A percentile compares a stretch with the other conserved stretches of the same genome.
These are phyloP conservation scores for Coffea eugenioides DNA, from an alignment of 257 asterid genomes.

Conservation along the genomic window DNA sequence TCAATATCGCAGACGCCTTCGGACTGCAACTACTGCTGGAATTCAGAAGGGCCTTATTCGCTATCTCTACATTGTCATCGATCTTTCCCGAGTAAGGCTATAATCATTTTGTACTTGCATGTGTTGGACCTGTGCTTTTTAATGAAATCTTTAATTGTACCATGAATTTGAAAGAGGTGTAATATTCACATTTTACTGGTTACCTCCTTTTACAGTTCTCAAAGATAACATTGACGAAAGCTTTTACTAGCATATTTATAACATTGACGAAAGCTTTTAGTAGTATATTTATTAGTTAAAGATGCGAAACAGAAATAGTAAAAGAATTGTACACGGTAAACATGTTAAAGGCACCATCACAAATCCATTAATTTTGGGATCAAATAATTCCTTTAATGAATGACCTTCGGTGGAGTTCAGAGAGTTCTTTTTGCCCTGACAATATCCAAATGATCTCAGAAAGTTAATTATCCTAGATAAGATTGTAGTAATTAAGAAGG, in stretches of 20 bases:
- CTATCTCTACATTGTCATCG: constrained; percentile 72
- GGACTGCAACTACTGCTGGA: constrained; percentile 58
- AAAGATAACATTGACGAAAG: not conserved
- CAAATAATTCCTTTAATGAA: not conserved
- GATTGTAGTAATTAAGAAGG: not conserved
- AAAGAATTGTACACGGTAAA: not conserved
- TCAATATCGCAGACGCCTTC: constrained; percentile 82
- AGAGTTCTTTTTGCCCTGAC: not conserved
- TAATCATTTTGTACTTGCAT: not conserved
- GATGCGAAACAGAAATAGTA: not conserved
- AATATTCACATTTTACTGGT: not conserved
- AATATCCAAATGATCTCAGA: not conserved
- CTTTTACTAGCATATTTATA: not conserved
- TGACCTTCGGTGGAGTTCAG: not conserved
- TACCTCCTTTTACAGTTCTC: not conserved
- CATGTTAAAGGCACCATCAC: not conserved
- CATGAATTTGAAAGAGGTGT: not conserved
- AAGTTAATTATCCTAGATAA: not conserved
- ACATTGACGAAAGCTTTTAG: not conserved
- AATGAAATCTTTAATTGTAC: not conserved
- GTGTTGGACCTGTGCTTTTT: not conserved
- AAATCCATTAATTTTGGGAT: not conserved
- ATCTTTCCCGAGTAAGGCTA: constrained; percentile 72
- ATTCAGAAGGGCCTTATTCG: constrained; percentile 96
- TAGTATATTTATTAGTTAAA: not conserved